phyloP scores from a whole-genome alignment of 208 protist species.

The Novymonas esmeraldas region DNA sequence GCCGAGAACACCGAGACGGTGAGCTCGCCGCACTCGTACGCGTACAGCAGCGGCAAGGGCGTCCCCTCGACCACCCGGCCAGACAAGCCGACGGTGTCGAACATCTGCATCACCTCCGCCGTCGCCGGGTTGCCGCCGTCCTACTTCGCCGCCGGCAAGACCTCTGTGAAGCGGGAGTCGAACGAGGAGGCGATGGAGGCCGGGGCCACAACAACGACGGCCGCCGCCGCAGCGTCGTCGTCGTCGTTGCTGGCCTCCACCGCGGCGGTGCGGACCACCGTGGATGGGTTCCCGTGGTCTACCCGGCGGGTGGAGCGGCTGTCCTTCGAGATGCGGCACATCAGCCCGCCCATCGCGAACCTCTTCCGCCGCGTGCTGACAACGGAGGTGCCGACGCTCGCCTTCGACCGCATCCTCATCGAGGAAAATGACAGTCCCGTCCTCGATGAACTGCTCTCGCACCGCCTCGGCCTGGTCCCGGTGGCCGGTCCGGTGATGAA shows the following conservation, averaged over 20 bases:
- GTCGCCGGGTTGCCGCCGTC: slow-evolving; percentile 50
- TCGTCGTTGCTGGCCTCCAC: background rate
- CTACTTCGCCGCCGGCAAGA: slow-evolving; percentile 13
- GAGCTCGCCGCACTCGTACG: slow-evolving; percentile 85
- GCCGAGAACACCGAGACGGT: slow-evolving; percentile 82
- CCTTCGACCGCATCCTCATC: slow-evolving; percentile 98
- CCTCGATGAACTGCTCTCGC: slow-evolving; percentile 97
- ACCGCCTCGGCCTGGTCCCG: slow-evolving; percentile 98
- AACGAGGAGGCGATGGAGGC: slow-evolving; percentile 36
- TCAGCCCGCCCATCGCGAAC: slow-evolving; percentile 95
- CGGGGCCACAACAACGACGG: background rate
- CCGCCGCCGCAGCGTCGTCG: slow-evolving; percentile 10
- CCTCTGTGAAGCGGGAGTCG: slow-evolving; percentile 16
- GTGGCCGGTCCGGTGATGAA: slow-evolving; percentile 95
- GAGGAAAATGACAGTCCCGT: slow-evolving; percentile 98
- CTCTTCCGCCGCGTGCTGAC: slow-evolving; percentile 97
- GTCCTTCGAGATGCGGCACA: slow-evolving; percentile 80
- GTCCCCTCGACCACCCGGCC: slow-evolving; percentile 56
- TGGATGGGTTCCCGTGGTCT: slow-evolving; percentile 46
- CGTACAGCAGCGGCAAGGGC: slow-evolving; percentile 35
- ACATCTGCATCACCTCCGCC: slow-evolving; percentile 69
- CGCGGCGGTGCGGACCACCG: slow-evolving; percentile 11
- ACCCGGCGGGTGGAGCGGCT: slow-evolving; percentile 80
- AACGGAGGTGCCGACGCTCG: slow-evolving; percentile 98
- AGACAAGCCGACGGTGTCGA: slow-evolving; percentile 74